Evolutionary conservation across 768 basidiomycete genomes (phyloP).

Genomic region (Leccinum longicurvipes): DNA sequence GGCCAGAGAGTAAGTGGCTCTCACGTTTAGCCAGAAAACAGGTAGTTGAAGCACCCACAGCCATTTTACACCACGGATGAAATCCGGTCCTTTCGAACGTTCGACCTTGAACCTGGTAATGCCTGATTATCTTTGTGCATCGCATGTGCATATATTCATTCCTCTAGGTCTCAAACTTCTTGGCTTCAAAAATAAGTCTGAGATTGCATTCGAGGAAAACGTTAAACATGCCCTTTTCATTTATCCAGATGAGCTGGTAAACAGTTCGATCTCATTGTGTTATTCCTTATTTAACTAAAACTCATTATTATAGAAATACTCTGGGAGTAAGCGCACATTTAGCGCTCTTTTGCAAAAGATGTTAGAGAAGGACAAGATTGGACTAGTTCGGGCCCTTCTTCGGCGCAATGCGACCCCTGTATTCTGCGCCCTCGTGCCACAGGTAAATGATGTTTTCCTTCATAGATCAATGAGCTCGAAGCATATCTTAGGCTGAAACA

Average conservation of each 20-base stretch:
- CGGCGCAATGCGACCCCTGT: slow-evolving; percentile 70
- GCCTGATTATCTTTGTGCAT: slow-evolving; percentile 9
- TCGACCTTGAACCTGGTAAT: slow-evolving; percentile 73
- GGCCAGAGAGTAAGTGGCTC: slow-evolving; percentile 46
- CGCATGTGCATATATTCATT: background rate
- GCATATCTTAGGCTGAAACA: slow-evolving; percentile 57
- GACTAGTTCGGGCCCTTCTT: slow-evolving; percentile 65
- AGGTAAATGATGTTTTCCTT: slow-evolving; percentile 44
- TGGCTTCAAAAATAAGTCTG: slow-evolving; percentile 77
- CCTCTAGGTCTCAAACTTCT: slow-evolving; percentile 78
- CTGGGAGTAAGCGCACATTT: slow-evolving; percentile 92
- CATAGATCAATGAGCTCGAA: background rate
- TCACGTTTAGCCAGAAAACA: background rate
- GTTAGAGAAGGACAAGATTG: slow-evolving; percentile 78
- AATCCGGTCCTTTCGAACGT: slow-evolving; percentile 73
- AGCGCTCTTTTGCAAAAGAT: slow-evolving; percentile 81
- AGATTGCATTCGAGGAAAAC: slow-evolving; percentile 83
- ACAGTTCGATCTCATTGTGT: slow-evolving; percentile 12
- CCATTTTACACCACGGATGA: slow-evolving; percentile 87
- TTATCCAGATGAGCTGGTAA: slow-evolving; percentile 86
- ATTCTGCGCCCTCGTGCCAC: slow-evolving; percentile 85
- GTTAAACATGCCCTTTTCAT: slow-evolving; percentile 90
- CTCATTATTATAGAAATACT: slow-evolving; percentile 51
- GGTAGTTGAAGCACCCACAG: slow-evolving; percentile 34
- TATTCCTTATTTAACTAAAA: background rate